A percentile compares a stretch with the other conserved stretches of the same genome.
These are phyloP conservation scores for Allantophomopsis lycopodina DNA, from an alignment of 2,329 filamentous ascomycete species.

Conservation along the genomic window DNA sequence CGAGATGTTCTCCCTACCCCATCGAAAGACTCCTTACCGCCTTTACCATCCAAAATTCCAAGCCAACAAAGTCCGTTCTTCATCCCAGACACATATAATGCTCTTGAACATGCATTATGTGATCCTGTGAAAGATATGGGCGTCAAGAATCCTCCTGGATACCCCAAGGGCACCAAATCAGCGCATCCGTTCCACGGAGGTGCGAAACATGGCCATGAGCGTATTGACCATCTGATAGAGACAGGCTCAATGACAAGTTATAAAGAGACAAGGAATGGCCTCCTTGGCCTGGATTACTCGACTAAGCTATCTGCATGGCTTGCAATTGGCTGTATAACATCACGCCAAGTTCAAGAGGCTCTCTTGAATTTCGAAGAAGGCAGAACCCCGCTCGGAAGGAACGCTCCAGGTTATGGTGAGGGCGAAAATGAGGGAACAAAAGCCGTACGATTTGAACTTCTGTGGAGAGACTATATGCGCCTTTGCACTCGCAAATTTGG, in stretches of 20 bases:
- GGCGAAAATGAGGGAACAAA: conserved; percentile 63
- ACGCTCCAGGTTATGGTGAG: conserved; percentile 37
- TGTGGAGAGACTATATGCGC: conserved; percentile 75
- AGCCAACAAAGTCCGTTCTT: conserved; percentile 46
- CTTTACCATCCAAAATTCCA: conserved; percentile 40
- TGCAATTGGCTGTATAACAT: conserved; percentile 57
- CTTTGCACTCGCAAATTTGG: conserved; percentile 61
- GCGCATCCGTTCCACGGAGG: conserved; percentile 59
- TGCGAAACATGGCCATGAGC: conserved; percentile 41
- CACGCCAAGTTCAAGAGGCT: conserved; percentile 57
- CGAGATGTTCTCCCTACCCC: conserved; percentile 41
- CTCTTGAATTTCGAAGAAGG: conserved; percentile 59
- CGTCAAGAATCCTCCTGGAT: conserved; percentile 34
- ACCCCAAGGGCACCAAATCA: conserved; percentile 37
- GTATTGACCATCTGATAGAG: conserved; percentile 45
- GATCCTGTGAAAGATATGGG: conserved; percentile 39
- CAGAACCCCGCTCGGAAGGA: conserved; percentile 9
- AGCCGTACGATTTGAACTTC: conserved; percentile 55
- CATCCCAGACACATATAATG: conserved; percentile 41
- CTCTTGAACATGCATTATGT: conserved; percentile 37
- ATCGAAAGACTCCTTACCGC: conserved; percentile 34
- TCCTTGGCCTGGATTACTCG: conserved; percentile 57
- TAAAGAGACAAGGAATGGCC: conserved; percentile 57
- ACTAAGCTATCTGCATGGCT: conserved; percentile 67
- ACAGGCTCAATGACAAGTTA: conserved; percentile 49